Evolutionary conservation across 2,329 filamentous ascomycete species (phyloP), one percentile per base, ranked within the genome.

Genomic region (Fusarium stilboides): DNA sequence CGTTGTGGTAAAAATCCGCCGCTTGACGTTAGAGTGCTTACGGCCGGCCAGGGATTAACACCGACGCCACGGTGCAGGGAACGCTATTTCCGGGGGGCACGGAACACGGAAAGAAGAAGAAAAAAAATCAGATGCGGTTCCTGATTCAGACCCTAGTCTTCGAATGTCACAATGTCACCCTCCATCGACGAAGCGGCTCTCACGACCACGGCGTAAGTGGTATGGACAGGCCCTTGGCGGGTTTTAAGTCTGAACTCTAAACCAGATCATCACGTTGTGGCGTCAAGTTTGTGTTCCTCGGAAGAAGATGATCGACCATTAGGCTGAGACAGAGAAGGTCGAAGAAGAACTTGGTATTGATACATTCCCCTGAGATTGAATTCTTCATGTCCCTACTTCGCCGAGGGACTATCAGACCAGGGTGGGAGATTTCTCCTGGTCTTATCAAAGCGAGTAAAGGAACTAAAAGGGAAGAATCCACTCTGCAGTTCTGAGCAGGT

Each of bases 1-100:
- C 56, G 7, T 36, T 47, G 36, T 61, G 42, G 57, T 42, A 44
- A 15, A 12, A 42, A 13, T 34, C 9, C n/a, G 24, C 22, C n/a
- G 7, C 14, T 62, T 56, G 37, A 31, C 14, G 54, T 47, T 51
- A 66, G 42, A 57, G 57, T 66, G 57, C 62, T 62, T 20, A 57
- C 55, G 20, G 22, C 37, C 22, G 26, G 26, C 15, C 57, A 60
- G 42, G 57, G 51, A 36, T 60, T 46, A 14, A 34, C 8, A 65
- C 56, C 62, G 28, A 36, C 31, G 44, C 49, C 44, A 17, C 15
- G 52, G 57, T 33, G 24, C 40, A 53, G 49, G 53, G 34, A 36
- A 36, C 52, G 20, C 34, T 39, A 42, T 36, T 22, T 20, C 20
- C 17, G 43, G 17, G 20, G 19, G 20, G n/a, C 14, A 26, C 20